phyloP scores from a whole-genome alignment of 106 monocot genomes.

The Acorus calamus region DNA sequence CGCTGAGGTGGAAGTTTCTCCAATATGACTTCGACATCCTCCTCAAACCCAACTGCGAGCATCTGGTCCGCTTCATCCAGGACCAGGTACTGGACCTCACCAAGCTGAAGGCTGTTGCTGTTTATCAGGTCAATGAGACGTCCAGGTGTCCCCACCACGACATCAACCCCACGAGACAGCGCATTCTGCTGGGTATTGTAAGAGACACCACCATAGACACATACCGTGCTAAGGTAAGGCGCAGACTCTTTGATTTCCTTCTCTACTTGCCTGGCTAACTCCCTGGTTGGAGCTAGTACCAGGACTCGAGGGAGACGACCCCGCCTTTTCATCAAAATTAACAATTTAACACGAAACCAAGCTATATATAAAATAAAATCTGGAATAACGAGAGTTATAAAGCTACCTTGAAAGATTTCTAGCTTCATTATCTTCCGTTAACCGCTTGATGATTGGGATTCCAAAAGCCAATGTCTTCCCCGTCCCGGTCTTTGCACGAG shows the following conservation, averaged over 20 bases:
- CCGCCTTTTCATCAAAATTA: slow-evolving; percentile 23
- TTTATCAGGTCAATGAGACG: slow-evolving; percentile 86
- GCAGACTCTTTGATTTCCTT: slow-evolving; percentile 98
- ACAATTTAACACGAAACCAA: background rate
- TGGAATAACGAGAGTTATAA: background rate
- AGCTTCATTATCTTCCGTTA: slow-evolving; percentile 55
- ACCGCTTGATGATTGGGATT: slow-evolving; percentile 77
- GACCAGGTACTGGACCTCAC: slow-evolving; percentile 78
- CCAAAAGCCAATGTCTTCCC: slow-evolving; percentile 98
- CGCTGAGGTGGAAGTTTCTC: slow-evolving; percentile 69
- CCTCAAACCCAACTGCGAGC: slow-evolving; percentile 99
- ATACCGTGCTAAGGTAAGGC: slow-evolving; percentile 76
- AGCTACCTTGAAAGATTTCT: slow-evolving; percentile 38
- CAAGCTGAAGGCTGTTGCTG: slow-evolving; percentile 52
- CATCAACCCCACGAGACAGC: slow-evolving; percentile 88
- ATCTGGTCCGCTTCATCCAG: slow-evolving; percentile 99
- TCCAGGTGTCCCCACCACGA: slow-evolving; percentile 94
- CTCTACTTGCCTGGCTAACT: slow-evolving; percentile 93
- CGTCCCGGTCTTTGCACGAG: slow-evolving; percentile 95
- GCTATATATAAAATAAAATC: background rate
- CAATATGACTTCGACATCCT: slow-evolving; percentile 92
- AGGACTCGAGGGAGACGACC: slow-evolving; percentile 68
- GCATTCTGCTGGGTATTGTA: slow-evolving; percentile 80
- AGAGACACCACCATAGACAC: slow-evolving; percentile 96
- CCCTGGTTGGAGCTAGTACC: slow-evolving; percentile 90